phyloP scores from a whole-genome alignment of 139 green algal species.

The Mychonastes homosphaera region DNA sequence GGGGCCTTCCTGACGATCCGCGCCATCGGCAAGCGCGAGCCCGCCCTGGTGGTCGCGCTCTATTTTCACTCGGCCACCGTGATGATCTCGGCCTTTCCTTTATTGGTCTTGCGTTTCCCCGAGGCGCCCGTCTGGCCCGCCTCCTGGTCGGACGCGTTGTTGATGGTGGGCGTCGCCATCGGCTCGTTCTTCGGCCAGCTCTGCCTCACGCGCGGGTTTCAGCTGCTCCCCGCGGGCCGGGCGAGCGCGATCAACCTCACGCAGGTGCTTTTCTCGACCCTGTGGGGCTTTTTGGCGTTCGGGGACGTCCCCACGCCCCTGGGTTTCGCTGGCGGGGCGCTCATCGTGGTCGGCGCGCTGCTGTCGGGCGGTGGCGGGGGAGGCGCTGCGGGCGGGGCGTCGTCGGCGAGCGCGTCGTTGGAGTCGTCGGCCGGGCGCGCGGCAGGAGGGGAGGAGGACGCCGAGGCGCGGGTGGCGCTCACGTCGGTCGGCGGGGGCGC shows the following conservation, averaged over 20 bases:
- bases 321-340: too few relatives aligned
- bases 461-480: too few relatives aligned
- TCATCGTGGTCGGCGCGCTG: too few relatives aligned
- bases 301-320: not conserved
- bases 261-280: constrained; percentile 18
- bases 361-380: too few relatives aligned
- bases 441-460: too few relatives aligned
- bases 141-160: not conserved
- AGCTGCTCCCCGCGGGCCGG: constrained; percentile 21
- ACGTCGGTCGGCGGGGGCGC: too few relatives aligned
- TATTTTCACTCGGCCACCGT: constrained; percentile 38
- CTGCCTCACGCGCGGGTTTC: constrained; percentile 29
- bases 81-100: constrained; percentile 15
- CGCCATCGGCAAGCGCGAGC: constrained; percentile 12
- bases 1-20: constrained; percentile 42
- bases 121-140: constrained; percentile 10
- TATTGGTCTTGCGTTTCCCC: constrained; percentile 24
- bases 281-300: not conserved
- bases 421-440: too few relatives aligned
- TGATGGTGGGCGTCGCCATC: constrained; percentile 26
- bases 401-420: too few relatives aligned
- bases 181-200: constrained; percentile 31
- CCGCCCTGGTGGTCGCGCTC: constrained; percentile 18
- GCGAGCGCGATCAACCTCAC: constrained; percentile 33
- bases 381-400: too few relatives aligned